A percentile compares a stretch with the other conserved stretches of the same genome.
phyloP scores from a whole-genome alignment of 495 filamentous ascomycete genomes.

The Penicillium lividum region DNA sequence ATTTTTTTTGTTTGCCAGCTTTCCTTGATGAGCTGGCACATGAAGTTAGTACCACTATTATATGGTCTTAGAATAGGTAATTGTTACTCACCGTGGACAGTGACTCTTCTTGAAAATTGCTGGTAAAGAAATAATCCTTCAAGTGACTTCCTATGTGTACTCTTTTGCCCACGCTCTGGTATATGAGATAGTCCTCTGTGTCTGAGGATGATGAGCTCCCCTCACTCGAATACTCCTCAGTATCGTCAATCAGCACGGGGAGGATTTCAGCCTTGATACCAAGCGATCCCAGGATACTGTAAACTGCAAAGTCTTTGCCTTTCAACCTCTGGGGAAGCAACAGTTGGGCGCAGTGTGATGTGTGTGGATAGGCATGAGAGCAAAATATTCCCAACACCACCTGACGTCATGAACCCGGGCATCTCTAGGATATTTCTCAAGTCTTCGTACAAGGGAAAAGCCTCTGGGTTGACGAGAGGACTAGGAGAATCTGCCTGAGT shows the following conservation, averaged over 20 bases:
- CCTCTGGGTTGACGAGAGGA: neutral
- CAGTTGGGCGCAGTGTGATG: neutral
- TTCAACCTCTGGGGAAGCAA: constrained; percentile 50
- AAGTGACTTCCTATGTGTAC: neutral
- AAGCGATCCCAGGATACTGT: constrained; percentile 18
- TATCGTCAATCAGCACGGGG: constrained; percentile 11
- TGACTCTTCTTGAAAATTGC: neutral
- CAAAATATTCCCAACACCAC: constrained; percentile 37
- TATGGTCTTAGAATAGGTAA: neutral
- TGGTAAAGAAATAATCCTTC: neutral
- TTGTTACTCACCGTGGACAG: neutral
- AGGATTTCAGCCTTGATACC: constrained; percentile 17
- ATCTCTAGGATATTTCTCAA: neutral
- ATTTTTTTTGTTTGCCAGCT: neutral
- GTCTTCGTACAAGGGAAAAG: neutral
- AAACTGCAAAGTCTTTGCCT: constrained; percentile 26
- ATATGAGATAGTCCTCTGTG: neutral
- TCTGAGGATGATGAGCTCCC: too few species aligned
- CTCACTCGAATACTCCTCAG: neutral
- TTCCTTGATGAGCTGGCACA: neutral
- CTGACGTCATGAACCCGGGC: constrained; percentile 8
- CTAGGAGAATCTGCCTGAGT: neutral
- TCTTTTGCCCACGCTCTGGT: neutral
- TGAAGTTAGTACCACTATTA: neutral
- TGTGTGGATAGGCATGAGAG: constrained; percentile 38